Evolutionary conservation across 345 rosid species (phyloP).

Genomic region (Clarkia xantiana): DNA sequence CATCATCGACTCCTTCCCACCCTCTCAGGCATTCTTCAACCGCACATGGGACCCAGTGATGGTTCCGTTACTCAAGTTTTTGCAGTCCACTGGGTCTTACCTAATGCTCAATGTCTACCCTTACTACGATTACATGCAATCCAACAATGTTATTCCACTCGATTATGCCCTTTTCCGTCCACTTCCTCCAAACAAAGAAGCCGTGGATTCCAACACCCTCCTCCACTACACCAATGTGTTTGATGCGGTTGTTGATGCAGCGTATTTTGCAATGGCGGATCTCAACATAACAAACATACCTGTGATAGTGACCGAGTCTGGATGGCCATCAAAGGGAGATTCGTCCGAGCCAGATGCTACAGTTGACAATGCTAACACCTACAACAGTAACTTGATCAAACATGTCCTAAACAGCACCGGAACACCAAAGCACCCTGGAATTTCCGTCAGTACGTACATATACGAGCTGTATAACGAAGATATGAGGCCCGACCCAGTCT

Average conservation of each 20-base stretch:
- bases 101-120: conserved; percentile 91
- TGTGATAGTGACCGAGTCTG: conserved; percentile 66
- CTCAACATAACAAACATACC: conserved; percentile 79
- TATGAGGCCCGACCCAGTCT: conserved; percentile 42
- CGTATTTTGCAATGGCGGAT: conserved; percentile 75
- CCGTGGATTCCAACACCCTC: conserved; percentile 88
- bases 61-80: conserved; percentile 81
- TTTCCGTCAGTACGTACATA: conserved; percentile 60
- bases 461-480: conserved; percentile 98
- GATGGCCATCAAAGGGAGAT: conserved; percentile 97
- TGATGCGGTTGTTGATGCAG: conserved; percentile 87
- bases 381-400: conserved; percentile 83
- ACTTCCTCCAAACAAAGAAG: conserved; percentile 86
- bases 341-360: conserved; percentile 63
- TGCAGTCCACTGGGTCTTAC: conserved; percentile 63
- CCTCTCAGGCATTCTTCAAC: conserved; percentile 98
- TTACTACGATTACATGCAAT: conserved; percentile 70
- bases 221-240: conserved; percentile 89
- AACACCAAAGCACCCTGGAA: conserved; percentile 80
- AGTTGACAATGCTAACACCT: conserved; percentile 71
- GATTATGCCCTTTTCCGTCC: conserved; percentile 92
- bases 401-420: conserved; percentile 82
- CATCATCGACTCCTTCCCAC: conserved; percentile 92
- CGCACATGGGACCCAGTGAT: conserved; percentile 76
- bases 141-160: conserved; percentile 57